Conservation (phyloP, 2,329 filamentous ascomycete genomes). For the Dryadomyces quercus-mongolicae region DNA sequence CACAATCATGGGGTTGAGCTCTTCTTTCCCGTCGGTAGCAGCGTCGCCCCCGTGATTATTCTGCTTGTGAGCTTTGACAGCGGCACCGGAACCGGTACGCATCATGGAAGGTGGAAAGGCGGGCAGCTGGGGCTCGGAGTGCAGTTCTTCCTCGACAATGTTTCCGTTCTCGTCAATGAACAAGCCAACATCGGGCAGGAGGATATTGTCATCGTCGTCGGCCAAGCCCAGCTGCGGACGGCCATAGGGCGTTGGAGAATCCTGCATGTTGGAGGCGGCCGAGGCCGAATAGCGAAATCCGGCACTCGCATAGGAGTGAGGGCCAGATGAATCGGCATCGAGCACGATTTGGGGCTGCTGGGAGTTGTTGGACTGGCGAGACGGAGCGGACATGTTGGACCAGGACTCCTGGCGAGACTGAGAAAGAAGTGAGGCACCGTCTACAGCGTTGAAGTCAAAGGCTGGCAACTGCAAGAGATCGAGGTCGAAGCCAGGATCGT, state of each 20-base stretch:
- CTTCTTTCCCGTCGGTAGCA: background rate
- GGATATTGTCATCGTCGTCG: slow-evolving; percentile 27
- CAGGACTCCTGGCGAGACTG: slow-evolving; percentile 10
- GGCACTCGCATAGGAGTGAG: slow-evolving; percentile 4
- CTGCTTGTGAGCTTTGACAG: background rate
- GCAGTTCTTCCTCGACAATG: slow-evolving; percentile 11
- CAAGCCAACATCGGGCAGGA: slow-evolving; percentile 26
- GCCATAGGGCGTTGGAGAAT: slow-evolving; percentile 11
- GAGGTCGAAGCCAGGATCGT: slow-evolving; percentile 73
- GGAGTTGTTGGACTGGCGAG: slow-evolving; percentile 12
- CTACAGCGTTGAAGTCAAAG: slow-evolving; percentile 31
- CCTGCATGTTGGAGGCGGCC: slow-evolving; percentile 5
- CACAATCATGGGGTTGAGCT: slow-evolving; percentile 3
- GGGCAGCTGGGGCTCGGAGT: slow-evolving; percentile 11
- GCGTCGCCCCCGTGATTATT: background rate
- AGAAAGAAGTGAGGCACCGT: slow-evolving; percentile 17
- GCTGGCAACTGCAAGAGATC: slow-evolving; percentile 36
- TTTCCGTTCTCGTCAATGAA: slow-evolving; percentile 14
- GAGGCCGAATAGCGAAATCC: slow-evolving; percentile 10
- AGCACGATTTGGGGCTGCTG: slow-evolving; percentile 28
- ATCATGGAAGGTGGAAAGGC: slow-evolving; percentile 1
- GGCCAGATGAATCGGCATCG: slow-evolving; percentile 18
- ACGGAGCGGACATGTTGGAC: slow-evolving; percentile 10
- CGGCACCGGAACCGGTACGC: background rate
- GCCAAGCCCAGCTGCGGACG: slow-evolving; percentile 19